A percentile compares a stretch with the other conserved stretches of the same genome.
Evolutionary conservation across 169 alveolate species (phyloP).

Genomic region (Cyclospora cayetanensis): DNA sequence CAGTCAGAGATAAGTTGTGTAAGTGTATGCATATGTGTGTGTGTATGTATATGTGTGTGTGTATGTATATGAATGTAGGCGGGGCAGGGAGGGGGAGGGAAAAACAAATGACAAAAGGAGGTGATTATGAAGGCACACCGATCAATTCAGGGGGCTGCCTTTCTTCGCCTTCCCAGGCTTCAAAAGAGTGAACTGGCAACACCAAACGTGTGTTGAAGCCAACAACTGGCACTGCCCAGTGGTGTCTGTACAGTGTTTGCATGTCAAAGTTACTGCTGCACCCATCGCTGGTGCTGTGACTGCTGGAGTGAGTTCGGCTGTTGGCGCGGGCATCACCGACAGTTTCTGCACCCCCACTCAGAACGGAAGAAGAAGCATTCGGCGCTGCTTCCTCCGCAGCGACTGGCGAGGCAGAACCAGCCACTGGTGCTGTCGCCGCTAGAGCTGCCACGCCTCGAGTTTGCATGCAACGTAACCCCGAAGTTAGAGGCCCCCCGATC

Average conservation of each 20-base stretch:
- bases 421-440: background rate
- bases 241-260: slow-evolving; percentile 15
- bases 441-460: background rate
- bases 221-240: slow-evolving; percentile 79
- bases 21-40: background rate
- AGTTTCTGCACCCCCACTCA: background rate
- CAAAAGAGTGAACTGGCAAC: slow-evolving; percentile 80
- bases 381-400: background rate
- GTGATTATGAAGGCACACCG: background rate
- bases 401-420: background rate
- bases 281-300: background rate
- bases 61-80: background rate
- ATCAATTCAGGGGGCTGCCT: background rate
- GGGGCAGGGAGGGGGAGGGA: background rate
- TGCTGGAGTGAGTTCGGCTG: background rate
- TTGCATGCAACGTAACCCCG: too few relatives aligned
- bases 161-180: slow-evolving; percentile 37
- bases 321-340: background rate
- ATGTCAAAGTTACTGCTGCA: slow-evolving; percentile 6
- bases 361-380: too few relatives aligned
- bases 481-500: background rate
- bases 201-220: slow-evolving; percentile 87
- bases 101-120: too few relatives aligned
- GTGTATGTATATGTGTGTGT: background rate
- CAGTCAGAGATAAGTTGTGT: background rate